phyloP scores from a whole-genome alignment of 306 rosid species.

The Castanopsis chinensis region DNA sequence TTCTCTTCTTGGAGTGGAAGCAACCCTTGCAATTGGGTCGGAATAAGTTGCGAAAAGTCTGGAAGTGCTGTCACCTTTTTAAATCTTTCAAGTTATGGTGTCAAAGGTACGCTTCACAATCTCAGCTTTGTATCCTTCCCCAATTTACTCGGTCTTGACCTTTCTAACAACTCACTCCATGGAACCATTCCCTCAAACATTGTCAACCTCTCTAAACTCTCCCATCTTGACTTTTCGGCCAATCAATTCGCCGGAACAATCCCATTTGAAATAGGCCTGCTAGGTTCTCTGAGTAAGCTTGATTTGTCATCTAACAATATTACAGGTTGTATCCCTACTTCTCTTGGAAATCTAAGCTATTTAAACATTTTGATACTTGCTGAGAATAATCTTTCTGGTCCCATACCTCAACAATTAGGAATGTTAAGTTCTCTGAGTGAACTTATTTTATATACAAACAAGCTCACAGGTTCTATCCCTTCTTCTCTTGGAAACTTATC shows the following conservation, averaged over 20 bases:
- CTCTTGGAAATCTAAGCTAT: no score
- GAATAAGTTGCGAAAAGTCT: constrained; percentile 15
- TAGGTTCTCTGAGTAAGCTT: no score
- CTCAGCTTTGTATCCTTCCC: constrained; percentile 25
- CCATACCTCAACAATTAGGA: no score
- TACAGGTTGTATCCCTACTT: neutral
- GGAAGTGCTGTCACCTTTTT: constrained; percentile 11
- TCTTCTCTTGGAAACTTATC: no score
- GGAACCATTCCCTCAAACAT: constrained; percentile 1
- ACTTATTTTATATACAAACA: no score
- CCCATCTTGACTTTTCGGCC: neutral
- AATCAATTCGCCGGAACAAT: neutral
- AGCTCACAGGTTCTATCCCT: no score
- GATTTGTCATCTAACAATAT: no score
- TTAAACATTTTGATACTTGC: no score
- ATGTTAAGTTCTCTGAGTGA: no score
- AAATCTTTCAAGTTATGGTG: constrained; percentile 21
- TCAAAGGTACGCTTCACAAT: constrained; percentile 27
- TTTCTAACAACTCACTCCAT: neutral
- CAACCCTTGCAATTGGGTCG: constrained; percentile 23
- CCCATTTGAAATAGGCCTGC: no score
- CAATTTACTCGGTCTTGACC: constrained; percentile 15
- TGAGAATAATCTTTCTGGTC: no score
- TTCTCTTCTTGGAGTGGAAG: constrained; percentile 26
- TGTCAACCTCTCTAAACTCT: neutral